Evolutionary conservation across 177 flowering plant species (phyloP).

Genomic region (Vitis hybrid): DNA sequence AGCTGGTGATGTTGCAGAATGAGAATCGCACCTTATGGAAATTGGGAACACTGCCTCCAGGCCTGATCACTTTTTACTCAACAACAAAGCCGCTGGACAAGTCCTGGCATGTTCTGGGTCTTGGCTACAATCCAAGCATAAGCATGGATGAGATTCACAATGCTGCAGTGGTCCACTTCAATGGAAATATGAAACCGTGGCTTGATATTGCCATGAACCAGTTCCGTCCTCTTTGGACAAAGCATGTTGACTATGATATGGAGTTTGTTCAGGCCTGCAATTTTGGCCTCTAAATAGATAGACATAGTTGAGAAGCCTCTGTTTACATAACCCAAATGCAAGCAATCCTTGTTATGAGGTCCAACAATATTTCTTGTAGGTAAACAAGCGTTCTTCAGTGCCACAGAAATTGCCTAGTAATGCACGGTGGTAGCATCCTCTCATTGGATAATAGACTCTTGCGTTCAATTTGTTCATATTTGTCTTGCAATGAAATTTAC

Average conservation of each 20-base stretch:
- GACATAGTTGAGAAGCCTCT: background rate
- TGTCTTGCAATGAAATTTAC: slow-evolving; percentile 1
- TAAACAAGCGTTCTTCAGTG: background rate
- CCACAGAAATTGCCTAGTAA: too few relatives aligned
- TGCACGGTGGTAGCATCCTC: too few relatives aligned
- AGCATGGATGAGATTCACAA: slow-evolving; percentile 43
- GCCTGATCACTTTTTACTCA: slow-evolving; percentile 46
- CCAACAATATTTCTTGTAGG: slow-evolving; percentile 6
- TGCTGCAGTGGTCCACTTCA: slow-evolving; percentile 45
- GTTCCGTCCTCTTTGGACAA: slow-evolving; percentile 38
- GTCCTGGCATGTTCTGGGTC: slow-evolving; percentile 53
- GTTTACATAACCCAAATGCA: background rate
- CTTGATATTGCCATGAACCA: slow-evolving; percentile 47
- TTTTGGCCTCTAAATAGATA: slow-evolving; percentile 27
- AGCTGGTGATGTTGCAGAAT: slow-evolving; percentile 27
- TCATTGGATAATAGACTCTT: background rate
- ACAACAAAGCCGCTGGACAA: slow-evolving; percentile 51
- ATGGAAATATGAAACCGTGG: slow-evolving; percentile 52
- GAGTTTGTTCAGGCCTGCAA: slow-evolving; percentile 52
- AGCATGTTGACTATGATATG: slow-evolving; percentile 43
- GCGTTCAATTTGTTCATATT: slow-evolving; percentile 14
- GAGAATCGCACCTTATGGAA: slow-evolving; percentile 50
- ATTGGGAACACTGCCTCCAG: slow-evolving; percentile 47
- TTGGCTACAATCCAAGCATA: slow-evolving; percentile 50
- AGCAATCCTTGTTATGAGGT: background rate